Percentiles rank a stretch among this genome's conserved stretches.
These are phyloP conservation scores for Monosporascus sp. DNA, from an alignment of 2,329 filamentous ascomycete species.

Conservation along the genomic window DNA sequence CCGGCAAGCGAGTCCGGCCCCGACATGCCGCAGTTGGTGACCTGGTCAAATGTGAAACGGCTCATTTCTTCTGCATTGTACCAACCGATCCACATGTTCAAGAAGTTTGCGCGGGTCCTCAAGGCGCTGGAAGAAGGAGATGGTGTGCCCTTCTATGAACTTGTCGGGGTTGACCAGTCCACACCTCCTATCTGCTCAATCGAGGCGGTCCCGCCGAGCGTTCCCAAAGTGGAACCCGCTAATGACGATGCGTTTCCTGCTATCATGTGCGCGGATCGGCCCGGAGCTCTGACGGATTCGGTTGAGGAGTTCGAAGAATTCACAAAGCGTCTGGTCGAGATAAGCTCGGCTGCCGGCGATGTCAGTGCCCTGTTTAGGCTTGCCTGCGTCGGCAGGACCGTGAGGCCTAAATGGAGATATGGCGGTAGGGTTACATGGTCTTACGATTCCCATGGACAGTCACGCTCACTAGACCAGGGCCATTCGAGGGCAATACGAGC, in stretches of 20 bases:
- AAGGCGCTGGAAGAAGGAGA: slow-evolving; percentile 38
- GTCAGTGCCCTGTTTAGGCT: slow-evolving; percentile 33
- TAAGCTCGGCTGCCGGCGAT: slow-evolving; percentile 38
- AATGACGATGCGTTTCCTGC: slow-evolving; percentile 38
- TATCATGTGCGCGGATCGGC: slow-evolving; percentile 41
- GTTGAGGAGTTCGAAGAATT: slow-evolving; percentile 29
- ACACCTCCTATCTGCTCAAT: slow-evolving; percentile 23
- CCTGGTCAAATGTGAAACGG: slow-evolving; percentile 41
- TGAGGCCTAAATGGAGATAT: slow-evolving; percentile 25
- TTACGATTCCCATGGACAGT: no score
- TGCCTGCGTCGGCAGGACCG: slow-evolving; percentile 26
- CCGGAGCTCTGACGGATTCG: slow-evolving; percentile 21
- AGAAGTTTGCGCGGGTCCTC: slow-evolving; percentile 36
- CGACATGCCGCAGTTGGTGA: slow-evolving; percentile 42
- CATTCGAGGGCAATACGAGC: slow-evolving; percentile 26
- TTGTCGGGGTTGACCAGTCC: slow-evolving; percentile 13
- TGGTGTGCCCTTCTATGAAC: slow-evolving; percentile 36
- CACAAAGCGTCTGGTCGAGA: slow-evolving; percentile 25
- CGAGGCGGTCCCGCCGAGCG: slow-evolving; percentile 24
- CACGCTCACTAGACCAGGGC: slow-evolving; percentile 13
- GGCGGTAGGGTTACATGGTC: slow-evolving; percentile 2
- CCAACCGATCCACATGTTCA: slow-evolving; percentile 36
- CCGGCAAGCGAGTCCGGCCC: slow-evolving; percentile 25
- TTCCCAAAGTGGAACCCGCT: slow-evolving; percentile 26
- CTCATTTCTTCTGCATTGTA: slow-evolving; percentile 40